Conservation (phyloP, 2,329 filamentous ascomycete genomes). For the Keithomyces neogunnii region DNA sequence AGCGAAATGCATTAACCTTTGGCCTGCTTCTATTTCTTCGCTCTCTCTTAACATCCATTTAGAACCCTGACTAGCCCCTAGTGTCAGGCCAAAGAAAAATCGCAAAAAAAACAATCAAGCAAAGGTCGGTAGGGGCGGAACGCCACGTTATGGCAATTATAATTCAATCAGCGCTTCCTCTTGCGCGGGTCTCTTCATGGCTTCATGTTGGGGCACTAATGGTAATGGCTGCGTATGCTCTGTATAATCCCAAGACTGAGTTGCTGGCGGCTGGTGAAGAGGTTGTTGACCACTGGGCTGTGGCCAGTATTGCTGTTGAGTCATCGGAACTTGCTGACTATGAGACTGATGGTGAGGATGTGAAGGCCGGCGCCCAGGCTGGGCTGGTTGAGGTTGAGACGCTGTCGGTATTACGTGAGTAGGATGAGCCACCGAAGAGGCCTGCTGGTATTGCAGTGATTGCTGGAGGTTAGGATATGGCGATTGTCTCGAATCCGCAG, state of each 20-base stretch:
- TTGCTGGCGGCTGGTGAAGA: conserved; percentile 20
- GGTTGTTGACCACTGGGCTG: conserved; percentile 18
- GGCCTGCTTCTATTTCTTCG: not conserved
- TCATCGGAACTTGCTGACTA: conserved; percentile 5
- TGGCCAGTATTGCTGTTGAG: conserved; percentile 29
- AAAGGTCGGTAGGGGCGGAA: not conserved
- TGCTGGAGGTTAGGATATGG: conserved; percentile 46
- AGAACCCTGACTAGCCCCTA: no score
- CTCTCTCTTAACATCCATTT: no score
- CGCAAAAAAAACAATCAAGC: not conserved
- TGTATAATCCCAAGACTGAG: conserved; percentile 34
- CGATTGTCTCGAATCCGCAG: conserved; percentile 35
- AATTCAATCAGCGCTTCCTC: conserved; percentile 79
- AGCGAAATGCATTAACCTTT: not conserved
- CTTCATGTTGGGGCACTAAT: conserved; percentile 41
- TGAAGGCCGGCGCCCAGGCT: conserved; percentile 7
- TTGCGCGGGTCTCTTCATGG: conserved; percentile 39
- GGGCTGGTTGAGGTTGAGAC: conserved; percentile 17
- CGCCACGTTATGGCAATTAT: conserved; percentile 23
- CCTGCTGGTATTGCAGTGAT: conserved; percentile 34
- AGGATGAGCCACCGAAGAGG: conserved; percentile 30
- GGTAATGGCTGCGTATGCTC: conserved; percentile 58
- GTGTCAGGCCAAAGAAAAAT: not conserved
- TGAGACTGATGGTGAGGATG: conserved; percentile 18
- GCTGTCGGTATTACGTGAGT: conserved; percentile 24